Evolutionary conservation across 768 basidiomycete species (phyloP).

Genomic region (Pisolithus tinctorius): DNA sequence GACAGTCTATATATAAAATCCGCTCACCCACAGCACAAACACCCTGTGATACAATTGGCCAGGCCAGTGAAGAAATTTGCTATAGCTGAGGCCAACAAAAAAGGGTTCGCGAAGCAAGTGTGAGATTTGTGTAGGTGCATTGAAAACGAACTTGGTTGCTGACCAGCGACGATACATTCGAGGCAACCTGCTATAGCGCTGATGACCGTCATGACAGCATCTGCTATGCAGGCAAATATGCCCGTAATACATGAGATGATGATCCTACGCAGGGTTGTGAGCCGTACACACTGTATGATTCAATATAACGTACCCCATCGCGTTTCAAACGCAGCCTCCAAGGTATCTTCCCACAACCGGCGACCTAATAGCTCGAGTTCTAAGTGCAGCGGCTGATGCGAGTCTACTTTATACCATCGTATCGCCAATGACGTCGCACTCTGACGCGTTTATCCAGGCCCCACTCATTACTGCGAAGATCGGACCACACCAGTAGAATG

Average conservation of each 20-base stretch:
- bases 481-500: too few relatives aligned
- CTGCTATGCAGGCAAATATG: conserved; percentile 40
- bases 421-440: too few relatives aligned
- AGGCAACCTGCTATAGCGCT: conserved; percentile 35
- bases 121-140: neutral
- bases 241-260: conserved; percentile 14
- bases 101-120: neutral
- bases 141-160: conserved; percentile 4
- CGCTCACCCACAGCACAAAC: conserved; percentile 38
- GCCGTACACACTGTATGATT: too few relatives aligned
- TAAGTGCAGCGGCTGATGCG: too few relatives aligned
- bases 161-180: conserved; percentile 42
- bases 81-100: conserved; percentile 27
- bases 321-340: neutral
- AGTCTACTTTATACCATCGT: too few relatives aligned
- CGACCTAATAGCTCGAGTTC: too few relatives aligned
- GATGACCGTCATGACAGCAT: conserved; percentile 33
- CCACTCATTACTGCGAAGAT: neutral
- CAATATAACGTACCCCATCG: neutral
- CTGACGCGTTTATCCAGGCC: neutral
- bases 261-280: neutral
- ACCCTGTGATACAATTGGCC: conserved; percentile 37
- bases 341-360: too few relatives aligned
- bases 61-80: conserved; percentile 34
- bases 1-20: neutral